Percentiles rank a stretch among this genome's conserved stretches.
phyloP scores from a whole-genome alignment of 257 asterid genomes.

The Fraxinus pennsylvanica region DNA sequence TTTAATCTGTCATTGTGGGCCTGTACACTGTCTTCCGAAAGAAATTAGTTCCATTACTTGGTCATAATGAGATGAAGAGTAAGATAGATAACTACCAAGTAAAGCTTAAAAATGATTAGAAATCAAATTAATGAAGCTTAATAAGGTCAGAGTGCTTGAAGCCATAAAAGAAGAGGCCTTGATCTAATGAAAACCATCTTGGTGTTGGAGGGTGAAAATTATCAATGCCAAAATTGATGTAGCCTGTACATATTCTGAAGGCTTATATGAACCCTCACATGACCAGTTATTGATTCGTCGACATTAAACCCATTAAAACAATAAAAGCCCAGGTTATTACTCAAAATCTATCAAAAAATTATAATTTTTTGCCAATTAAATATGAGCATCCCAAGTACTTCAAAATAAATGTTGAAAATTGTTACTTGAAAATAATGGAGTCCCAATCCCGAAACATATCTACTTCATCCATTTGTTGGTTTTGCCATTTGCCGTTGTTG shows the following conservation, averaged over 20 bases:
- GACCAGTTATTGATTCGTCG: too few species aligned
- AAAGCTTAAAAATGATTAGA: not conserved
- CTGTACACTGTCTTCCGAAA: not conserved
- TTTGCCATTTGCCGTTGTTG: constrained; percentile 24
- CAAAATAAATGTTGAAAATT: constrained; percentile 1
- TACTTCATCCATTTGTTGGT: constrained; percentile 23
- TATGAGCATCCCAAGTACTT: too few species aligned
- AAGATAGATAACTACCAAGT: not conserved
- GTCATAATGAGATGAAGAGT: not conserved
- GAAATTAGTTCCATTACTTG: not conserved
- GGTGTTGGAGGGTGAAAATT: too few species aligned
- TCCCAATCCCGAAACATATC: constrained; percentile 26
- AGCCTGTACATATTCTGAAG: too few species aligned
- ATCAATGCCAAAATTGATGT: too few species aligned
- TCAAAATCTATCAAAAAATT: too few species aligned
- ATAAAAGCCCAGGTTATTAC: too few species aligned
- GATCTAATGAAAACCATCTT: too few species aligned
- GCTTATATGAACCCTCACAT: too few species aligned
- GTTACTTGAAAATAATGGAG: constrained; percentile 23
- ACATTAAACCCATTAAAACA: too few species aligned
- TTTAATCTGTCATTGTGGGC: not conserved
- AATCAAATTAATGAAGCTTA: not conserved
- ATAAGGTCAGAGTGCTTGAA: not conserved
- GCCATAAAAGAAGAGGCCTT: not conserved
- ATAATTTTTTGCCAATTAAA: too few species aligned